Base-by-base conservation (phyloP, 768 basidiomycete species). In the Boletus speciosus region DNA sequence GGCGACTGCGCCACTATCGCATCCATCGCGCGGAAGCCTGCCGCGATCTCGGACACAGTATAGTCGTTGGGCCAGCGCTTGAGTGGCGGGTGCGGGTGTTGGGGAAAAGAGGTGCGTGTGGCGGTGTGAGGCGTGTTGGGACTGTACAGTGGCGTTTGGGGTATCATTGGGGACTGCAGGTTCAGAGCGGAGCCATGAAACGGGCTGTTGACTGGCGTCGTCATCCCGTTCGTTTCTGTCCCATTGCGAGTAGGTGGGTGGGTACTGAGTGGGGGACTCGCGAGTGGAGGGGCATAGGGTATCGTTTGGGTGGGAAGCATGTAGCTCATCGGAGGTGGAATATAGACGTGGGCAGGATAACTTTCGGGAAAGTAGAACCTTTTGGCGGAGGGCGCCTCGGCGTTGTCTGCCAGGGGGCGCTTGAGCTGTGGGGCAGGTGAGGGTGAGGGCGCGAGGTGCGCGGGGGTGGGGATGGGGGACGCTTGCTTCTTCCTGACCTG, bases 1-100 rank as follows among this genome's bases (percentile, higher is more conserved):
- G 77, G 39, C 53, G 63, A 64, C 47, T 69, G 62, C 0, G 62
- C 58, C 9, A 71, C 70, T 39, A 77, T 58, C n/a, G 51, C 19
- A 49, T 77, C 74, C 74, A 79, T 79, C 38, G 78, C 69, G 36
- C 73, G 76, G 66, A 88, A 86, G 2, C 86, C 86, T 1, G 68
- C 64, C 1, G 84, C 78, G 52, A 88, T 74, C 64, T 88, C 85
- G 47, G 76, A 77, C 21, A 88, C 86, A 9, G 82, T 83, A 65
- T 85, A 86, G 69, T 88, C 86, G 62, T 87, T 86, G 35, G 86
- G 86, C 86, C 86, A 88, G 14, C 84, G 81, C 63, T 86, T 87
- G 29, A 85, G 72, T 3, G 84, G 83, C 2, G 84, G 82, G 58
- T 84, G 83, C 0, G 83, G 77, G 59, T 81, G 81, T 50, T 80